Evolutionary conservation across 164 flowering plant species (phyloP).

Genomic region (Annona cherimola): DNA sequence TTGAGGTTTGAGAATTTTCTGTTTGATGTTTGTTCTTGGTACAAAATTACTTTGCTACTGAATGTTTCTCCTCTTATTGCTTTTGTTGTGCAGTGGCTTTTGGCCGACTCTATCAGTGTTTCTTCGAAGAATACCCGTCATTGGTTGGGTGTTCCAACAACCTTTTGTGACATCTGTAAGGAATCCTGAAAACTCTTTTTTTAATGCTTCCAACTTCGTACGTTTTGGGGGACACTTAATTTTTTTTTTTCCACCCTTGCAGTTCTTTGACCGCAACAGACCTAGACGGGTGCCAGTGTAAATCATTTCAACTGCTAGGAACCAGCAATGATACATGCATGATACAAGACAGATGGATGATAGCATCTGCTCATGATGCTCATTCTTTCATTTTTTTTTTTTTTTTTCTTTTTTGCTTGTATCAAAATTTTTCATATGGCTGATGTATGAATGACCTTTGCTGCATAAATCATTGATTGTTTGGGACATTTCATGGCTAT

Average conservation of each 20-base stretch:
- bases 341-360: background rate
- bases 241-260: conserved; percentile 6
- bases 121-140: conserved; percentile 79
- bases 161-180: conserved; percentile 89
- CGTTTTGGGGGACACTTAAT: background rate
- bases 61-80: background rate
- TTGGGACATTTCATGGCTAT: no score
- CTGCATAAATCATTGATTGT: background rate
- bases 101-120: conserved; percentile 96
- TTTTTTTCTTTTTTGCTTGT: no score
- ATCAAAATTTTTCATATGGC: background rate
- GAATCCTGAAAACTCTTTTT: background rate
- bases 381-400: background rate
- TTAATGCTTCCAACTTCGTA: background rate
- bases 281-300: conserved; percentile 33
- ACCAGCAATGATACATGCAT: background rate
- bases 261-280: conserved; percentile 30
- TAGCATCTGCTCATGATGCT: background rate
- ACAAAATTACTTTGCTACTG: conserved; percentile 6
- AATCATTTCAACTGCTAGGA: conserved; percentile 1
- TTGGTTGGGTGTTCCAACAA: conserved; percentile 96
- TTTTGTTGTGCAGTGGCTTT: conserved; percentile 64
- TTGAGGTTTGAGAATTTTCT: conserved; percentile 40
- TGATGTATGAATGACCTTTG: background rate
- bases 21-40: background rate